Conservation (phyloP, 2,329 filamentous ascomycete genomes). For the Lachnellula subtilissima region DNA sequence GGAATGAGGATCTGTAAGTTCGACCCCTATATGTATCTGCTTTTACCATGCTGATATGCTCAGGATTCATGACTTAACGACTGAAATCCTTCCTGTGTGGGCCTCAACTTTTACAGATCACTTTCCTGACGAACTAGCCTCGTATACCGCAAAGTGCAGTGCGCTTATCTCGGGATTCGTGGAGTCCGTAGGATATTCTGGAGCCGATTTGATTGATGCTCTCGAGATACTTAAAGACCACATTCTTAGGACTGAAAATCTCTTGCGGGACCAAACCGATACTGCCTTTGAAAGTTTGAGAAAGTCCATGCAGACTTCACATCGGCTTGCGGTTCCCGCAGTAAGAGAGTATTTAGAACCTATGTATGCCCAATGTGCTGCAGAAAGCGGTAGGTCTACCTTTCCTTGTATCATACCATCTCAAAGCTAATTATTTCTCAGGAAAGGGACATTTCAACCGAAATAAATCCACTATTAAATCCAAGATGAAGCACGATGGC, state of each 20-base stretch:
- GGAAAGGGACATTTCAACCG: slow-evolving; percentile 10
- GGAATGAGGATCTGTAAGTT: neutral
- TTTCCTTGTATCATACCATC: neutral
- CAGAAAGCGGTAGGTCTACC: slow-evolving; percentile 4
- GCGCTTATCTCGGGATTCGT: slow-evolving; percentile 6
- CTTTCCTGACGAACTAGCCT: slow-evolving; percentile 1
- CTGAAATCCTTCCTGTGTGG: neutral
- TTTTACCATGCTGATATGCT: neutral
- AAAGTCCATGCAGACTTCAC: slow-evolving; percentile 3
- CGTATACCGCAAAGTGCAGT: slow-evolving; percentile 1
- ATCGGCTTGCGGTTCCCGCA: slow-evolving; percentile 2
- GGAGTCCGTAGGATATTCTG: neutral
- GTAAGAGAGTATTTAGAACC: slow-evolving; percentile 5
- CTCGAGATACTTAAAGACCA: slow-evolving; percentile 7
- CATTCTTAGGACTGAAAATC: neutral
- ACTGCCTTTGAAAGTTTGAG: slow-evolving; percentile 1
- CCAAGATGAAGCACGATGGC: slow-evolving; percentile 3
- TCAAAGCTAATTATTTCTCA: neutral
- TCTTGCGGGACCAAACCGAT: neutral
- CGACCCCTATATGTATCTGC: neutral
- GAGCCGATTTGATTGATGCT: neutral
- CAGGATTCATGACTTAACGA: neutral
- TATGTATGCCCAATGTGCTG: slow-evolving; percentile 12
- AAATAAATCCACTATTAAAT: slow-evolving; percentile 8
- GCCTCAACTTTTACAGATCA: neutral